A percentile compares a stretch with the other conserved stretches of the same genome.
Conservation (phyloP, 805 yeast genomes). For the Ogataea paradorogensis region DNA sequence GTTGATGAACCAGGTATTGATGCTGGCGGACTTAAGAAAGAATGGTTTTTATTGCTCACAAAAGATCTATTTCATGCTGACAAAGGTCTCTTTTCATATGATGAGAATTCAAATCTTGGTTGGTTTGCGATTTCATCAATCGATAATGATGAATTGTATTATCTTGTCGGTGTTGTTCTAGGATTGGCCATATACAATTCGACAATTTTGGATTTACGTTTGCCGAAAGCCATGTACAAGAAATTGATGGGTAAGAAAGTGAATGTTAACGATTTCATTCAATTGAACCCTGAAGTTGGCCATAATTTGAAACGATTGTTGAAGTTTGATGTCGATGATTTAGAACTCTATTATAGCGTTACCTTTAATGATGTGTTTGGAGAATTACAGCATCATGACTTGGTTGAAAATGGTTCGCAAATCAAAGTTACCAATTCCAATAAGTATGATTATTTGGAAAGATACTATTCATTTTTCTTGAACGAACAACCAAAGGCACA, state of each 20-base stretch:
- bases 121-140: slow-evolving; percentile 67
- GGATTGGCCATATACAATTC: slow-evolving; percentile 93
- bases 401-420: slow-evolving; percentile 57
- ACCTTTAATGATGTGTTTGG: slow-evolving; percentile 52
- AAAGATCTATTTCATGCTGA: slow-evolving; percentile 66
- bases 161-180: slow-evolving; percentile 77
- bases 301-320: slow-evolving; percentile 46
- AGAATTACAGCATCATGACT: slow-evolving; percentile 40
- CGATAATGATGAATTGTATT: slow-evolving; percentile 55
- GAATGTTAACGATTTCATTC: slow-evolving; percentile 60
- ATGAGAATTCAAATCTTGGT: slow-evolving; percentile 64
- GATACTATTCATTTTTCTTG: slow-evolving; percentile 60
- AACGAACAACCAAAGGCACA: slow-evolving; percentile 50
- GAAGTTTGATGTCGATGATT: slow-evolving; percentile 44
- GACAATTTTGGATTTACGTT: slow-evolving; percentile 73
- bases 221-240: slow-evolving; percentile 78
- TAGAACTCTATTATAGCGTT: slow-evolving; percentile 60
- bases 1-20: slow-evolving; percentile 89
- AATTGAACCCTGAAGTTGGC: slow-evolving; percentile 68
- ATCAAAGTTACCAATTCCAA: slow-evolving; percentile 58
- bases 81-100: slow-evolving; percentile 62
- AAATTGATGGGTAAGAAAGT: slow-evolving; percentile 57
- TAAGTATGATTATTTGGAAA: slow-evolving; percentile 56
- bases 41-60: slow-evolving; percentile 82
- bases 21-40: slow-evolving; percentile 92